These are phyloP conservation scores for Pluteus cervinus DNA, from an alignment of 768 basidiomycete genomes.

Conservation along the genomic window DNA sequence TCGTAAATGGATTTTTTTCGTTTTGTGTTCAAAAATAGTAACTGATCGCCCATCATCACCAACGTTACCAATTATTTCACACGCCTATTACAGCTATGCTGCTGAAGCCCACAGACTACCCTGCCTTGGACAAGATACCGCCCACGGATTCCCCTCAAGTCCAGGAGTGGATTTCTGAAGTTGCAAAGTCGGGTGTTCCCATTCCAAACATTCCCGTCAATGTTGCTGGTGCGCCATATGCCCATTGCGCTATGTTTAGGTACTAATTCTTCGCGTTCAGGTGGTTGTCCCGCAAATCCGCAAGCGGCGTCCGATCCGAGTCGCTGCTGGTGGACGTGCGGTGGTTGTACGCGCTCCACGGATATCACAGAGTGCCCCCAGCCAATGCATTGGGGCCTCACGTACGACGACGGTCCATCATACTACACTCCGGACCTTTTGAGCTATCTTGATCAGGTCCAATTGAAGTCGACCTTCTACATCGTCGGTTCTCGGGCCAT, in stretches of 20 bases:
- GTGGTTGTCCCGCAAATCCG: slow-evolving; percentile 56
- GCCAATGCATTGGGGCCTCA: slow-evolving; percentile 48
- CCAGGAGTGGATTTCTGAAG: slow-evolving; percentile 64
- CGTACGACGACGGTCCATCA: slow-evolving; percentile 78
- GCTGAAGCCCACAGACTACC: slow-evolving; percentile 53
- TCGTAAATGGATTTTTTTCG: slow-evolving; percentile 14
- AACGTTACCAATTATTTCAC: too few species aligned
- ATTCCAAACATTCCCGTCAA: slow-evolving; percentile 52
- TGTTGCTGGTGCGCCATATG: slow-evolving; percentile 24
- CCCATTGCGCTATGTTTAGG: slow-evolving; percentile 6
- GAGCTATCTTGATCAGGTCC: slow-evolving; percentile 53
- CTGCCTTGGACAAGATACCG: slow-evolving; percentile 56
- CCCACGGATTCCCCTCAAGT: slow-evolving; percentile 58
- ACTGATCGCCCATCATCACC: too few species aligned
- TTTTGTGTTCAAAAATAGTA: too few species aligned
- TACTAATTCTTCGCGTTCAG: slow-evolving; percentile 15
- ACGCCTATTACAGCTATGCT: slow-evolving; percentile 26
- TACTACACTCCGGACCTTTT: slow-evolving; percentile 72
- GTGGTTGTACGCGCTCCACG: slow-evolving; percentile 57
- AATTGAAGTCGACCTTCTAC: slow-evolving; percentile 83
- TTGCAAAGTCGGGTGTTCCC: slow-evolving; percentile 43
- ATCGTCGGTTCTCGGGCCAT: slow-evolving; percentile 78
- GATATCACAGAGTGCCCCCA: slow-evolving; percentile 77
- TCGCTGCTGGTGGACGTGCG: slow-evolving; percentile 80
- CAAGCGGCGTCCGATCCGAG: slow-evolving; percentile 45